These are phyloP conservation scores for Starmerella khaoyaiensis DNA, from an alignment of 805 yeast species.

Conservation along the genomic window DNA sequence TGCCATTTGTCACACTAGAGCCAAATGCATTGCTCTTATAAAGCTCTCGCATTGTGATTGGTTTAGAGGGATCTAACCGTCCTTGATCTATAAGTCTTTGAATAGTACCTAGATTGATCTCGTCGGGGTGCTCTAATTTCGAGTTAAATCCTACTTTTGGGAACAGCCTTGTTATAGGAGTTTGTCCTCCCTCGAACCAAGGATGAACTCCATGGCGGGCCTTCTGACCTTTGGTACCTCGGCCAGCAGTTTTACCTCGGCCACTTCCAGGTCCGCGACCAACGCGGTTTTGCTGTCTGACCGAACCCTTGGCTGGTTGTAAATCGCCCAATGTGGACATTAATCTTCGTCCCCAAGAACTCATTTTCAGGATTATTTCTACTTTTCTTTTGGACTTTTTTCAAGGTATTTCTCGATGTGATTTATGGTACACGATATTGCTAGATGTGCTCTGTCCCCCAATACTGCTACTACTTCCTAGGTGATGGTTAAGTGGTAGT, in stretches of 20 bases:
- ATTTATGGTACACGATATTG: no score
- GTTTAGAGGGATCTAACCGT: conserved; percentile 39
- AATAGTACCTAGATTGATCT: conserved; percentile 55
- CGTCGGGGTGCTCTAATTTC: conserved; percentile 26
- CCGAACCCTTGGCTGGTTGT: conserved; percentile 26
- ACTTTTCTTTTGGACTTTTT: no score
- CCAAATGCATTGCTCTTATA: conserved; percentile 52
- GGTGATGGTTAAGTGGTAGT: no score
- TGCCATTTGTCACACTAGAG: conserved; percentile 51
- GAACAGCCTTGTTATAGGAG: conserved; percentile 71
- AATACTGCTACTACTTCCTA: no score
- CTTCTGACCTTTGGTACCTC: conserved; percentile 98
- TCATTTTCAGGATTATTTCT: conserved; percentile 1
- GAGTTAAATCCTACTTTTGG: conserved; percentile 77
- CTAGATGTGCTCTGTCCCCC: no score
- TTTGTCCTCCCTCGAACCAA: conserved; percentile 99
- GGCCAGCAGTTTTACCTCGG: conserved; percentile 85
- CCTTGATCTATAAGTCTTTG: conserved; percentile 59
- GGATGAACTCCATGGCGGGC: conserved; percentile 82
- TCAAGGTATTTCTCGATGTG: no score
- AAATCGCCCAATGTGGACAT: conserved; percentile 21
- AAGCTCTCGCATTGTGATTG: conserved; percentile 64
- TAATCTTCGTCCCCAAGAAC: conserved; percentile 12
- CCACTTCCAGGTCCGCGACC: conserved; percentile 93
- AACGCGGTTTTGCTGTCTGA: conserved; percentile 40